A percentile compares a stretch with the other conserved stretches of the same genome.
Conservation (phyloP, 495 filamentous ascomycete species). For the Stereocaulon alpinum region DNA sequence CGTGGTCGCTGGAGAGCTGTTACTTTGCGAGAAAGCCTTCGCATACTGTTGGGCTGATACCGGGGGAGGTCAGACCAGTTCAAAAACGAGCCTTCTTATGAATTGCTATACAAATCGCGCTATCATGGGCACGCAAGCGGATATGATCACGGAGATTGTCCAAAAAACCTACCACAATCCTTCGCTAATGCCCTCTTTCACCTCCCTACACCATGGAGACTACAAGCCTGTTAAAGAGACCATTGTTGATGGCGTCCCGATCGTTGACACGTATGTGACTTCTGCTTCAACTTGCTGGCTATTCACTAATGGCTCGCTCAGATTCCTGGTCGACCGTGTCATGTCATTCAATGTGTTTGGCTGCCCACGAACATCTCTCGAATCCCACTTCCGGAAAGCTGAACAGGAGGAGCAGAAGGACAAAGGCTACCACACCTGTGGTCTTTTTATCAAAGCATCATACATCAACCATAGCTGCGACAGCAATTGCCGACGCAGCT, state of each 20-base stretch:
- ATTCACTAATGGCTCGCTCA: slow-evolving; percentile 6
- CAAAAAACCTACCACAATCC: slow-evolving; percentile 45
- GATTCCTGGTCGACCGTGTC: slow-evolving; percentile 39
- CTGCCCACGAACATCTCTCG: slow-evolving; percentile 30
- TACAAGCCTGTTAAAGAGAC: slow-evolving; percentile 24
- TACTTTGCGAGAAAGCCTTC: slow-evolving; percentile 49
- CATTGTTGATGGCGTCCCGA: slow-evolving; percentile 34
- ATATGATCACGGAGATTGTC: slow-evolving; percentile 33
- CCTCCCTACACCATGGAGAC: slow-evolving; percentile 35
- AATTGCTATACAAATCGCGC: slow-evolving; percentile 26
- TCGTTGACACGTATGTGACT: slow-evolving; percentile 41
- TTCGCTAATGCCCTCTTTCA: slow-evolving; percentile 30
- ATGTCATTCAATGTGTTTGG: slow-evolving; percentile 40
- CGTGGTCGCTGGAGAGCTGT: slow-evolving; percentile 40
- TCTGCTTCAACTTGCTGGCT: no score
- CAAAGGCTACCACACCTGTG: slow-evolving; percentile 28
- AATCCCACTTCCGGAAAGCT: slow-evolving; percentile 24
- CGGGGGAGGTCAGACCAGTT: slow-evolving; percentile 5
- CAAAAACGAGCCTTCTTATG: slow-evolving; percentile 26
- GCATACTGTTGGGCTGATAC: slow-evolving; percentile 22
- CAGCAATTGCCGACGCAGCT: slow-evolving; percentile 36
- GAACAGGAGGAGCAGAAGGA: slow-evolving; percentile 9
- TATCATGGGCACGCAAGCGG: slow-evolving; percentile 28
- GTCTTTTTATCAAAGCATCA: slow-evolving; percentile 44
- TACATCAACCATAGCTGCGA: slow-evolving; percentile 47